Evolutionary conservation across 495 filamentous ascomycete species (phyloP), one percentile per base, ranked within the genome.

Genomic region (Xylaria intraflava): DNA sequence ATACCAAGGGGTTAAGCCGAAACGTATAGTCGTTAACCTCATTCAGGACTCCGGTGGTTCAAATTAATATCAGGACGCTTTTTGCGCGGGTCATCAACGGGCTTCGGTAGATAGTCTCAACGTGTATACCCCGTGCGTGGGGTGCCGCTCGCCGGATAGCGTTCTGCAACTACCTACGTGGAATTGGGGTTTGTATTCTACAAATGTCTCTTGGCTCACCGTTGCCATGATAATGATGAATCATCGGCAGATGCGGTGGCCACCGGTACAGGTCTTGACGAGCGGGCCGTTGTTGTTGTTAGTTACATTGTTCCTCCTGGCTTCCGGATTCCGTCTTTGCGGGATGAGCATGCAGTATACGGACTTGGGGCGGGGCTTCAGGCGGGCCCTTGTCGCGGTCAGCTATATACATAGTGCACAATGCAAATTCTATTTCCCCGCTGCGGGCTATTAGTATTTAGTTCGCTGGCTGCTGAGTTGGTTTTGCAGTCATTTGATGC

Each of bases 401-500:
- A 16, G 19, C 27, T 12, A 26, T 41, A 11, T 12, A n/a, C 5
- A 12, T 38, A 19, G 35, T 17, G 35, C 35, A 38, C 27, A 35
- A 55, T 48, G 14, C 26, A 43, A 48, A n/a, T 24, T 6, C 6
- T 42, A 6, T 16, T 42, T 42, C 17, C 6, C 22, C 20, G 2
- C 5, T n/a, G n/a, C n/a, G n/a, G n/a, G n/a, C n/a, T n/a, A n/a
- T 43, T 26, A 4, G 6, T 42, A 42, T 20, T 6, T 14, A 38
- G n/a, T 33, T 12, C 1, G 23, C 30, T 38, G 33, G 23, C 19
- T 43, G 52, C 52, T 55, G 44, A 42, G 52, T 43, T 55, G 52
- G 47, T 53, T 49, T 55, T 47, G 51, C 43, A 55, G 52, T 42
- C 24, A 2, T 42, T 43, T 43, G 31, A 27, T 55, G 52, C 38